Percentiles rank a stretch among this genome's conserved stretches.
phyloP scores from a whole-genome alignment of 2,329 filamentous ascomycete genomes.

The Epichloe gansuensis region DNA sequence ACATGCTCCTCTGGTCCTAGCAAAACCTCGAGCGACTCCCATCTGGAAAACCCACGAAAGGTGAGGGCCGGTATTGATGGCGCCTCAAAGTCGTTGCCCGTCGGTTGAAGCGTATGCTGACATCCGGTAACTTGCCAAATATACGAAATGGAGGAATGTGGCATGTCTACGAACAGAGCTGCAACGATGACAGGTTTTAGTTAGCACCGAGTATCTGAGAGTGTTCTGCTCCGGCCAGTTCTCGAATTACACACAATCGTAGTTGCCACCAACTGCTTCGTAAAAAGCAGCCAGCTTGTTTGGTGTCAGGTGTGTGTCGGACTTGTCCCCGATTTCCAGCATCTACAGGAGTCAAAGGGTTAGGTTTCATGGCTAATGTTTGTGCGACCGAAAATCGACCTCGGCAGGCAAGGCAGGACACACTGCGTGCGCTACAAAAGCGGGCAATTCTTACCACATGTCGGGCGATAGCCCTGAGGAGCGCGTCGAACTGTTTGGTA shows the following conservation, averaged over 20 bases:
- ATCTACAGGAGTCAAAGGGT: conserved; percentile 28
- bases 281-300: conserved; percentile 68
- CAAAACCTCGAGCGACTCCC: conserved; percentile 85
- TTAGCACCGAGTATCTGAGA: neutral
- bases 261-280: conserved; percentile 60
- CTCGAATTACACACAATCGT: conserved; percentile 43
- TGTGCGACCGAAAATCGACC: neutral
- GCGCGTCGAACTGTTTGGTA: conserved; percentile 52
- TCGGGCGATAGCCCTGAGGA: conserved; percentile 55
- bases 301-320: conserved; percentile 43
- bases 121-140: conserved; percentile 89
- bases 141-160: conserved; percentile 66
- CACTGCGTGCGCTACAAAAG: neutral
- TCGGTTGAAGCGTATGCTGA: conserved; percentile 73
- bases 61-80: conserved; percentile 78
- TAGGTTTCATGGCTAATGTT: conserved; percentile 5
- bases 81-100: conserved; percentile 56
- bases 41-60: conserved; percentile 73
- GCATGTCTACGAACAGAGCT: conserved; percentile 68
- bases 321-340: conserved; percentile 45
- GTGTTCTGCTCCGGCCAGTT: neutral
- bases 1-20: conserved; percentile 83
- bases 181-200: conserved; percentile 3
- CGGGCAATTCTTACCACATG: conserved; percentile 49
- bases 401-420: neutral